Conservation (phyloP, 257 asterid genomes). For the Ophiorrhiza pumila region DNA sequence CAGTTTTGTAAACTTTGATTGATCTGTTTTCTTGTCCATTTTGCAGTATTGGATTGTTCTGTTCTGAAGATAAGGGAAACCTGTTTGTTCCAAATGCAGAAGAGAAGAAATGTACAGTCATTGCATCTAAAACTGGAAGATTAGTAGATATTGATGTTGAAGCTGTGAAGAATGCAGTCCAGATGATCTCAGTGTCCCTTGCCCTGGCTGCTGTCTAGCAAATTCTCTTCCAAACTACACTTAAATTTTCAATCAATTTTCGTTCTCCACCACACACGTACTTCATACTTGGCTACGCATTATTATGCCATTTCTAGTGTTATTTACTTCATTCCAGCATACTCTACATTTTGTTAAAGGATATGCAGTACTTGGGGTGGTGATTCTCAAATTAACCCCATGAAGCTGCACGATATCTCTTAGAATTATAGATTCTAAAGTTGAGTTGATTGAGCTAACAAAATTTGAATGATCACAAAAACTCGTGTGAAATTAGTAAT, state of each 20-base stretch:
- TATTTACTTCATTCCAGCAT: no score
- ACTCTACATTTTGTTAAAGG: no score
- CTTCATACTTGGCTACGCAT: no score
- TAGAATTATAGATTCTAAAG: no score
- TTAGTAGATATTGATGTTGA: slow-evolving; percentile 68
- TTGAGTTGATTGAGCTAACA: no score
- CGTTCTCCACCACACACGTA: not conserved
- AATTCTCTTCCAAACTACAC: not conserved
- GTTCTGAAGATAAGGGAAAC: slow-evolving; percentile 64
- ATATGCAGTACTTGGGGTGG: no score
- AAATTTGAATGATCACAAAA: no score
- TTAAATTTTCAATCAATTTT: not conserved
- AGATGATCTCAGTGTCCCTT: slow-evolving; percentile 62
- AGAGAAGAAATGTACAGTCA: slow-evolving; percentile 59
- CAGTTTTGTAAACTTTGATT: not conserved
- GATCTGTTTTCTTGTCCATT: slow-evolving; percentile 7
- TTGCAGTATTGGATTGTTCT: slow-evolving; percentile 65
- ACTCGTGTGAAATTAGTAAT: no score
- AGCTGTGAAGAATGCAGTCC: slow-evolving; percentile 57
- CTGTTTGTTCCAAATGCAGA: slow-evolving; percentile 59
- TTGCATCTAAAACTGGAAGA: slow-evolving; percentile 77
- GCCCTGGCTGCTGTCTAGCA: slow-evolving; percentile 50
- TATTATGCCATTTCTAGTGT: no score
- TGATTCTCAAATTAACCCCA: no score
- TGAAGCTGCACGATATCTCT: no score